Evolutionary conservation across 169 alveolate species (phyloP).

Genomic region (Cardiosporidium cionae): DNA sequence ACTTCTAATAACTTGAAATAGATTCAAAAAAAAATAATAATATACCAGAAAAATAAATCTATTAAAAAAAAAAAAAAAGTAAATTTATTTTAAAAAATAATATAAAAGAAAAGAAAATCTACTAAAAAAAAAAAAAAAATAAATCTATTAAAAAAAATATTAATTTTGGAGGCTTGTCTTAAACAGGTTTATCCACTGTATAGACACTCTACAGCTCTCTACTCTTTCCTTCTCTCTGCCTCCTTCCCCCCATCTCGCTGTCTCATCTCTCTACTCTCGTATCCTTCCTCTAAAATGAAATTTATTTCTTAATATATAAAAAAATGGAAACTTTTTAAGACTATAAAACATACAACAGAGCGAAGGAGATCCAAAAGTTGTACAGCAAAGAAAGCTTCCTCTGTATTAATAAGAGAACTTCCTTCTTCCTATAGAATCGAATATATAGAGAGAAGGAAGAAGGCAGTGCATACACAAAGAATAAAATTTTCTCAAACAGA

Average conservation of each 20-base stretch:
- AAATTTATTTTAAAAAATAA: background rate
- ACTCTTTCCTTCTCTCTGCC: too few relatives aligned
- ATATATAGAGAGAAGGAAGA: background rate
- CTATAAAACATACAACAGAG: constrained; percentile 10
- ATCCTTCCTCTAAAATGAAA: too few relatives aligned
- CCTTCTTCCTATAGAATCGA: constrained; percentile 13
- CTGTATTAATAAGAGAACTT: constrained; percentile 29
- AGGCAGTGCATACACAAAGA: too few relatives aligned
- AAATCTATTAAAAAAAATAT: background rate
- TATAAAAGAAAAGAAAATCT: background rate
- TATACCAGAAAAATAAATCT: background rate
- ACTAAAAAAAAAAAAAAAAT: background rate
- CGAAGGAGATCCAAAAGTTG: constrained; percentile 33
- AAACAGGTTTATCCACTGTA: background rate
- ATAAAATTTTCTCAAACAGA: too few relatives aligned
- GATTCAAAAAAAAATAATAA: background rate
- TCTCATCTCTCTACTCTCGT: too few relatives aligned
- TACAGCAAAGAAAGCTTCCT: constrained; percentile 30
- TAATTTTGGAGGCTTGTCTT: background rate
- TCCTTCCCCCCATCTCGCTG: too few relatives aligned
- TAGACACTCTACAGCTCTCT: background rate
- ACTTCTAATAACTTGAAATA: constrained; percentile 16
- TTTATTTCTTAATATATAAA: too few relatives aligned
- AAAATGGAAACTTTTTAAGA: too few relatives aligned
- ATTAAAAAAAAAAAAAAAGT: background rate